phyloP scores from a whole-genome alignment of 345 rosid species.

The Ceriops decandra region DNA sequence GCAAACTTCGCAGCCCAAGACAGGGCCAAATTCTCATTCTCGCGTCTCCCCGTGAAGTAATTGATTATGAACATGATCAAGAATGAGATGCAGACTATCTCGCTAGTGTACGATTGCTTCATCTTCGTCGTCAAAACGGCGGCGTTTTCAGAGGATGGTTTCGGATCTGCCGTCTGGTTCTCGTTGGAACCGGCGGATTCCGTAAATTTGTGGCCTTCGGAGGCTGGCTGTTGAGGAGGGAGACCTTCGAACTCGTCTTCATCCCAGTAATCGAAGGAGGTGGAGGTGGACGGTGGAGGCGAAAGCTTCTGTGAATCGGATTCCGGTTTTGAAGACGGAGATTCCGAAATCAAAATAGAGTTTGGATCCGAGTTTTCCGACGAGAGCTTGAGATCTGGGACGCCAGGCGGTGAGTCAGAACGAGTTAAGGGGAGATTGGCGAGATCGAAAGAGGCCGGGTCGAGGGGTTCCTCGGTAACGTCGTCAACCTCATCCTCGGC shows the following conservation, averaged over 20 bases:
- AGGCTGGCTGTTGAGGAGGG: slow-evolving; percentile 35
- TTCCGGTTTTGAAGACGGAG: neutral
- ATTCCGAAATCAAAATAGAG: neutral
- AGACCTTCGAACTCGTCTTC: slow-evolving; percentile 97
- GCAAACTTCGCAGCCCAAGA: slow-evolving; percentile 91
- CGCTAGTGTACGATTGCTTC: slow-evolving; percentile 51
- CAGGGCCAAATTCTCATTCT: slow-evolving; percentile 78
- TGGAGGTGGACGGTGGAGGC: slow-evolving; percentile 34
- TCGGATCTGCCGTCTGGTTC: slow-evolving; percentile 14
- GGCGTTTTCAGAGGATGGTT: neutral
- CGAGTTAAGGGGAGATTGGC: slow-evolving; percentile 53
- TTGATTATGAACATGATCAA: slow-evolving; percentile 60
- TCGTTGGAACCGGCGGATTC: slow-evolving; percentile 31
- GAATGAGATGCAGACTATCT: slow-evolving; percentile 61
- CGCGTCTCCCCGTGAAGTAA: slow-evolving; percentile 77
- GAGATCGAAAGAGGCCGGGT: slow-evolving; percentile 37
- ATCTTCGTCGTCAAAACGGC: slow-evolving; percentile 10
- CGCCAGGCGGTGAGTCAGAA: slow-evolving; percentile 37
- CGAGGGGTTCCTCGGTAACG: slow-evolving; percentile 33
- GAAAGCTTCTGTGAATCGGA: slow-evolving; percentile 10
- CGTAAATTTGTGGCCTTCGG: slow-evolving; percentile 18
- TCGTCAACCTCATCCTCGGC: slow-evolving; percentile 62
- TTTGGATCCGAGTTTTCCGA: slow-evolving; percentile 3
- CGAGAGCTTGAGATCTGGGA: slow-evolving; percentile 26
- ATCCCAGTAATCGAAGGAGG: slow-evolving; percentile 77